These are phyloP conservation scores for Calonectria pseudoturangicola DNA, from an alignment of 2,329 filamentous ascomycete species.

Conservation along the genomic window DNA sequence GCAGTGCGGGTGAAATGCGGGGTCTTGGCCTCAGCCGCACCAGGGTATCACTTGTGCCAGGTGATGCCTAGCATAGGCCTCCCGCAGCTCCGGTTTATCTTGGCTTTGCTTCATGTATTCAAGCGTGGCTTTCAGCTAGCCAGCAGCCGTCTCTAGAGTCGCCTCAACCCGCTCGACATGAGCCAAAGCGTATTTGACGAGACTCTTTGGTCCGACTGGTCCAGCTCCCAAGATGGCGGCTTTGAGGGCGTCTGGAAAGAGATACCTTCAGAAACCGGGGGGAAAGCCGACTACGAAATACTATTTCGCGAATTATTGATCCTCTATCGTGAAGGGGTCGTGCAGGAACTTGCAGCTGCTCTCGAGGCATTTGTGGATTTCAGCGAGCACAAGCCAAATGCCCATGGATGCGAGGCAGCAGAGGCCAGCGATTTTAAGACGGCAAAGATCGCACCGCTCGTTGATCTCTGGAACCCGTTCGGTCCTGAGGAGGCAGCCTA, in stretches of 20 bases:
- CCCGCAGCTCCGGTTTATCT: neutral
- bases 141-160: neutral
- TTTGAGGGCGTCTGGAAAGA: slow-evolving; percentile 16
- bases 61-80: neutral
- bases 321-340: neutral
- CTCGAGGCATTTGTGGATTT: slow-evolving; percentile 16
- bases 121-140: neutral
- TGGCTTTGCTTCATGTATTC: neutral
- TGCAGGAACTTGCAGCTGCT: slow-evolving; percentile 5
- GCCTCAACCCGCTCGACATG: neutral
- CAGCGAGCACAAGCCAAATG: neutral
- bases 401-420: neutral
- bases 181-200: slow-evolving; percentile 12
- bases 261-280: neutral
- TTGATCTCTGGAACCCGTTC: slow-evolving; percentile 15
- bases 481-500: slow-evolving; percentile 1
- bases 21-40: slow-evolving; percentile 12
- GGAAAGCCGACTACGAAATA: neutral
- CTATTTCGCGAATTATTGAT: neutral
- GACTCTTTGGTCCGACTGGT: slow-evolving; percentile 23
- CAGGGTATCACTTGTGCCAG: neutral
- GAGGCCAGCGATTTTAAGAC: neutral
- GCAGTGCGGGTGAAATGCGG: slow-evolving; percentile 17
- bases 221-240: slow-evolving; percentile 2
- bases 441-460: neutral